Evolutionary conservation across 2,329 filamentous ascomycete genomes (phyloP).

Genomic region (Exophiala spinifera): DNA sequence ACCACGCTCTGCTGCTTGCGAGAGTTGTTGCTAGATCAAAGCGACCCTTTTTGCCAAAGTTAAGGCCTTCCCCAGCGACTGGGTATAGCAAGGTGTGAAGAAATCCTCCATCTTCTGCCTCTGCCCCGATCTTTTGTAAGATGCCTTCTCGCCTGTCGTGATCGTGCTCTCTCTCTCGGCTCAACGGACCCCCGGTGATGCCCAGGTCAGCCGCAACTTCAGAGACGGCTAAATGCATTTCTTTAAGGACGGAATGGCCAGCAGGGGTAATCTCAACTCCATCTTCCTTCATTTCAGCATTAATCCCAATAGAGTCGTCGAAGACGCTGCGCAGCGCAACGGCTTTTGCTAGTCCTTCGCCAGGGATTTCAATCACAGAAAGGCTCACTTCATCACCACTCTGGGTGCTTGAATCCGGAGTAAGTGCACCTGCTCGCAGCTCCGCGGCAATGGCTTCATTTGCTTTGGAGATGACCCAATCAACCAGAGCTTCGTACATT

Average conservation of each 20-base stretch:
- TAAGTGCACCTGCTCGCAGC: constrained; percentile 51
- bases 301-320: constrained; percentile 89
- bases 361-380: constrained; percentile 81
- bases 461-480: constrained; percentile 87
- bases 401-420: constrained; percentile 47
- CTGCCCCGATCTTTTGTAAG: constrained; percentile 80
- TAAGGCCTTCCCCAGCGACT: constrained; percentile 71
- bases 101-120: constrained; percentile 78
- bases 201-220: constrained; percentile 77
- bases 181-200: constrained; percentile 64
- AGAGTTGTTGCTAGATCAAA: constrained; percentile 74
- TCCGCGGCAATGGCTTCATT: constrained; percentile 80
- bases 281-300: constrained; percentile 94
- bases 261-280: constrained; percentile 72
- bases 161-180: constrained; percentile 71
- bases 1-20: constrained; percentile 87
- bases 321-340: constrained; percentile 87
- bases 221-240: constrained; percentile 79
- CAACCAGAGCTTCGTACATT: constrained; percentile 88
- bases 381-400: constrained; percentile 84
- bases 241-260: constrained; percentile 78
- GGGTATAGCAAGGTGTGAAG: constrained; percentile 80
- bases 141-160: constrained; percentile 78
- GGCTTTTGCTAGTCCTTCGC: constrained; percentile 77
- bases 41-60: constrained; percentile 71